A percentile compares a stretch with the other conserved stretches of the same genome.
Conservation (phyloP, 495 filamentous ascomycete species). For the Neurospora discreta region DNA sequence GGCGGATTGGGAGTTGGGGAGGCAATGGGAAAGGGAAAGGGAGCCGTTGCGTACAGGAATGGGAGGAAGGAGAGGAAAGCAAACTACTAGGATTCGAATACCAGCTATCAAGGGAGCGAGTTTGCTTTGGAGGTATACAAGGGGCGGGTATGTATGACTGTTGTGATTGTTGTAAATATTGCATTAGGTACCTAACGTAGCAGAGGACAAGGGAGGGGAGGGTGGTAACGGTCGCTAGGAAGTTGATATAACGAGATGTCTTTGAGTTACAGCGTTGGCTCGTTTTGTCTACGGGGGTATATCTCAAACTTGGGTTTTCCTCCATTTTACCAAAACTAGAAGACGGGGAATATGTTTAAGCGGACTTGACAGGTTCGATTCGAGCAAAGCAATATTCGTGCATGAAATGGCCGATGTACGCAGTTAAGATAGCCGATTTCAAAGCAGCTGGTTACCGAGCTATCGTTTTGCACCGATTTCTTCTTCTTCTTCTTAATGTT, state of each 20-base stretch:
- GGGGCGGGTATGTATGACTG: conserved; percentile 15
- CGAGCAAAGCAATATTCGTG: not conserved
- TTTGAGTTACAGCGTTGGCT: not conserved
- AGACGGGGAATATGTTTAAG: not conserved
- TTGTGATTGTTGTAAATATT: not conserved
- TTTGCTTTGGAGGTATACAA: conserved; percentile 25
- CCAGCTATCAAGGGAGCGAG: conserved; percentile 22
- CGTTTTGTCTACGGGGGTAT: not conserved
- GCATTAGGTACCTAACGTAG: not conserved
- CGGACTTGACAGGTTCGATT: not conserved
- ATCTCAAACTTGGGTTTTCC: not conserved
- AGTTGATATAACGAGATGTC: not conserved
- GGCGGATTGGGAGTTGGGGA: conserved; percentile 2
- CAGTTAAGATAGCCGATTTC: not conserved
- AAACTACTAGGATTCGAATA: conserved; percentile 5
- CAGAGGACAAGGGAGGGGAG: not conserved
- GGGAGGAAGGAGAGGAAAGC: not conserved
- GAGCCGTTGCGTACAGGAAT: not conserved
- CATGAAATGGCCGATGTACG: not conserved
- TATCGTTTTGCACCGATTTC: not conserved
- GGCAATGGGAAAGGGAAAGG: not conserved
- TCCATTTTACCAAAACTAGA: not conserved
- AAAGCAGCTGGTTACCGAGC: not conserved
- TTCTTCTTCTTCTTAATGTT: too few relatives aligned
- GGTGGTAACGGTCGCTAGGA: not conserved